Evolutionary conservation across 2,329 filamentous ascomycete genomes (phyloP).

Genomic region (Fusarium sp.): DNA sequence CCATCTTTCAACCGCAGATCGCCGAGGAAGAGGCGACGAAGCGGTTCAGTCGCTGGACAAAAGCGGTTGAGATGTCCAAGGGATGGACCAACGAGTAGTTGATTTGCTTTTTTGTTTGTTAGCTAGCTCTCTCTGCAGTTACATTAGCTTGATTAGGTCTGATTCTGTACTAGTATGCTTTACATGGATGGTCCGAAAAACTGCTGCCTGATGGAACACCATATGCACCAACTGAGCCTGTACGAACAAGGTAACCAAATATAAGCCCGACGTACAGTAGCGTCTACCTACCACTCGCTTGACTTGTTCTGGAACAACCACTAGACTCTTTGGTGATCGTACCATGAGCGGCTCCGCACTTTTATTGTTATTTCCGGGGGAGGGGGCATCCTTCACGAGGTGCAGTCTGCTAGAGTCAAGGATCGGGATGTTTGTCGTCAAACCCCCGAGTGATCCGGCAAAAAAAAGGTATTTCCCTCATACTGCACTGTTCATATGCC

Average conservation of each 20-base stretch:
- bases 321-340: neutral
- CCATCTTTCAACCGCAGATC: conserved; percentile 74
- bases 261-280: conserved; percentile 17
- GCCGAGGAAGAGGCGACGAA: conserved; percentile 64
- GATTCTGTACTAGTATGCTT: conserved; percentile 21
- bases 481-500: neutral
- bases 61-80: conserved; percentile 81
- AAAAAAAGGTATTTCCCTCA: neutral
- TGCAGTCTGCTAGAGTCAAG: neutral
- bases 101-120: conserved; percentile 2
- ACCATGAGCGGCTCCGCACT: conserved; percentile 22
- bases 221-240: neutral
- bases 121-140: neutral
- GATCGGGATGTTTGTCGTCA: neutral
- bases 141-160: neutral
- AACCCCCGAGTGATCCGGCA: conserved; percentile 10
- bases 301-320: neutral
- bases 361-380: conserved; percentile 16
- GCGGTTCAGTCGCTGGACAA: conserved; percentile 77
- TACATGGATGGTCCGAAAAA: conserved; percentile 11
- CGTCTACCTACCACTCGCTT: neutral
- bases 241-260: neutral
- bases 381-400: neutral
- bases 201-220: conserved; percentile 29
- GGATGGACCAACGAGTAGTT: conserved; percentile 66